A percentile compares a stretch with the other conserved stretches of the same genome.
phyloP scores from a whole-genome alignment of 1,284 basidiomycete species.

The Irpex rosettiformis region DNA sequence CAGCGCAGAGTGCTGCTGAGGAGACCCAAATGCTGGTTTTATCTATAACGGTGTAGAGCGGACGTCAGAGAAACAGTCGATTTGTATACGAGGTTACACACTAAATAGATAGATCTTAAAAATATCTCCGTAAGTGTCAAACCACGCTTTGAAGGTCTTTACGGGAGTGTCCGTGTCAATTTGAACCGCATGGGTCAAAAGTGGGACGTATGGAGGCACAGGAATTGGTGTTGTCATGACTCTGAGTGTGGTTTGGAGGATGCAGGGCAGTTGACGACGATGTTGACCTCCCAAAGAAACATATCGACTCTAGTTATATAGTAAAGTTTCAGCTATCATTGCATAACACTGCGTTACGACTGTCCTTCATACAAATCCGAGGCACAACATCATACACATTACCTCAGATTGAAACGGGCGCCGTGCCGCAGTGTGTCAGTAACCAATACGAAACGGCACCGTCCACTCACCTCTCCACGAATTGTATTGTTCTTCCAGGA shows the following conservation, averaged over 20 bases:
- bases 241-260: background rate
- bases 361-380: no score
- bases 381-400: no score
- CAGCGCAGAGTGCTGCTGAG: slow-evolving; percentile 13
- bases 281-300: no score
- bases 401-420: no score
- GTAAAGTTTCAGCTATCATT: no score
- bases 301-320: no score
- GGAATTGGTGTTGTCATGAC: background rate
- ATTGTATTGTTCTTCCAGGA: no score
- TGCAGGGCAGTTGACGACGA: background rate
- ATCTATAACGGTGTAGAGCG: background rate
- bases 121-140: background rate
- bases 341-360: no score
- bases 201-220: background rate
- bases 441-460: no score
- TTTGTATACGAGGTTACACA: background rate
- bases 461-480: no score
- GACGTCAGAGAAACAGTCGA: background rate
- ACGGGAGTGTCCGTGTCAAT: background rate
- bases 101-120: background rate
- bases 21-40: background rate
- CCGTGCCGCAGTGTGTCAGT: no score
- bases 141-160: background rate
- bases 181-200: background rate